These are phyloP conservation scores for Pyronema domesticum DNA, from an alignment of 495 filamentous ascomycete species.

Conservation along the genomic window DNA sequence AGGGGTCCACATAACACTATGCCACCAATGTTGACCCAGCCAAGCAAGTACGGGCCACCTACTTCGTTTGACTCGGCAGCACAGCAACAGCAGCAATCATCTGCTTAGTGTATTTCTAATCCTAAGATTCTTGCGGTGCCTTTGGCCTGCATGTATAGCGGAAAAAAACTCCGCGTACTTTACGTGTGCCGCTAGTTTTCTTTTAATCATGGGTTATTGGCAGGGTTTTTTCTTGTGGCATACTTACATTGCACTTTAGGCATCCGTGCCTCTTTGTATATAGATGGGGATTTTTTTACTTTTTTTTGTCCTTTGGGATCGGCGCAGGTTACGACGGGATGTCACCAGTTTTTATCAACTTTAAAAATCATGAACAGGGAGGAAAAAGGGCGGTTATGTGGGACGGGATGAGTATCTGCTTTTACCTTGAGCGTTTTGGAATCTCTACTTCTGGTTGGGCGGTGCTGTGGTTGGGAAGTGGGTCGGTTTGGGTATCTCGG, in stretches of 20 bases:
- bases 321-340: slow-evolving; percentile 3
- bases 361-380: neutral
- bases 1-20: slow-evolving; percentile 19
- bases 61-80: slow-evolving; percentile 25
- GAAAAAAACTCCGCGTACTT: neutral
- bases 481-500: no score
- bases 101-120: slow-evolving; percentile 21
- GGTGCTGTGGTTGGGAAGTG: neutral
- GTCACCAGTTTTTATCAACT: neutral
- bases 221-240: slow-evolving; percentile 1
- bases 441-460: neutral
- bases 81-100: slow-evolving; percentile 22
- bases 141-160: neutral
- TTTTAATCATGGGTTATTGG: slow-evolving; percentile 1
- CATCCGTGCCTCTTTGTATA: neutral
- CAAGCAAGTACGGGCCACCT: slow-evolving; percentile 22
- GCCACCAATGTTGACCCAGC: slow-evolving; percentile 22
- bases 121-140: neutral
- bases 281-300: neutral
- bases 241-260: neutral
- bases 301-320: neutral
- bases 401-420: neutral
- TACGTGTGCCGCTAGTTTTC: neutral
- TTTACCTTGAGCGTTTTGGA: neutral
- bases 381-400: neutral